These are phyloP conservation scores for Fusarium beomiforme DNA, from an alignment of 2,329 filamentous ascomycete genomes.

Conservation along the genomic window DNA sequence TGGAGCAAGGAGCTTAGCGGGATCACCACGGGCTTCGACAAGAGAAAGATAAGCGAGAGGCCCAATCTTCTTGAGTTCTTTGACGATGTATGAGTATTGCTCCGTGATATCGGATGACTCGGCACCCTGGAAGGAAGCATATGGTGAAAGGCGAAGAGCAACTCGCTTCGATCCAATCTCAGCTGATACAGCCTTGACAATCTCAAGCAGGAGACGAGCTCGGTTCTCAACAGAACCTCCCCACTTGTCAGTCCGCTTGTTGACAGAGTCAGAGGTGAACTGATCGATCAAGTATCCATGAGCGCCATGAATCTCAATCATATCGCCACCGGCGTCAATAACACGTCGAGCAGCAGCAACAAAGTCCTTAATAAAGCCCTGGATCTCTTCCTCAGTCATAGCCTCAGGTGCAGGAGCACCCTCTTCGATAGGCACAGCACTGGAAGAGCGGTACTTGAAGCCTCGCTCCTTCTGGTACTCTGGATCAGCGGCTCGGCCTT, in stretches of 20 bases:
- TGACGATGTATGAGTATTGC: conserved; percentile 41
- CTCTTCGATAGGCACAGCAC: conserved; percentile 14
- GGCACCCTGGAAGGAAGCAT: conserved; percentile 40
- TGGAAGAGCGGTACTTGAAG: conserved; percentile 43
- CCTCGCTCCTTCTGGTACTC: conserved; percentile 37
- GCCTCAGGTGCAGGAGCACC: conserved; percentile 2
- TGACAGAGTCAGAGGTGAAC: conserved; percentile 57
- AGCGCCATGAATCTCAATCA: conserved; percentile 42
- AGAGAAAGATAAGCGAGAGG: conserved; percentile 44
- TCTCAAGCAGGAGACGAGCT: conserved; percentile 59
- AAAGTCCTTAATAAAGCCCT: conserved; percentile 13
- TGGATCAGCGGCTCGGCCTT: conserved; percentile 35
- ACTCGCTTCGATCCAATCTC: conserved; percentile 50
- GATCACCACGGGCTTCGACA: conserved; percentile 42
- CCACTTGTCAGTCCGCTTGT: conserved; percentile 60
- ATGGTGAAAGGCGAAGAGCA: conserved; percentile 53
- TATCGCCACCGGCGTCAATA: conserved; percentile 16
- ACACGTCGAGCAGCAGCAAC: conserved; percentile 14
- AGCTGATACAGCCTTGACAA: conserved; percentile 50
- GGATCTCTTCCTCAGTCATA: conserved; percentile 19
- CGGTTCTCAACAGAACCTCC: conserved; percentile 65
- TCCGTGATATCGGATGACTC: conserved; percentile 31
- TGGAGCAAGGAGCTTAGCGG: conserved; percentile 15
- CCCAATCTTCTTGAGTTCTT: conserved; percentile 44
- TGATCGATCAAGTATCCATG: conserved; percentile 68